phyloP scores from a whole-genome alignment of 441 rosid genomes.

The Erodium trifolium region DNA sequence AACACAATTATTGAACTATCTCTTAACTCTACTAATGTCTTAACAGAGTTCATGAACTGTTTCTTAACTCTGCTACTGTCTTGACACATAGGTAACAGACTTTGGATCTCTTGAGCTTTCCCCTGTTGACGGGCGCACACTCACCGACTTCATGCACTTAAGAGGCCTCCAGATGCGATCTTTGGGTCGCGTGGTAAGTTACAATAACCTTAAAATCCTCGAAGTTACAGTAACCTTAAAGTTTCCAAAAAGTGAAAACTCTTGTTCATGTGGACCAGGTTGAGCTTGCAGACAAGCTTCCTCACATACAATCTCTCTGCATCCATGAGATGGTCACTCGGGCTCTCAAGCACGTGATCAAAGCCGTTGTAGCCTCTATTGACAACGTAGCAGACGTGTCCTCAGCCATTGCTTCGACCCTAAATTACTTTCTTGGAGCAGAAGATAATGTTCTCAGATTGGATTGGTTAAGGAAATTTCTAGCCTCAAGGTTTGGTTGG shows the following conservation, averaged over 20 bases:
- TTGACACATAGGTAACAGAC: conserved; percentile 50
- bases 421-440: conserved; percentile 53
- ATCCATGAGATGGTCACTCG: conserved; percentile 75
- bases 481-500: conserved; percentile 58
- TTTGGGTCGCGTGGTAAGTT: conserved; percentile 60
- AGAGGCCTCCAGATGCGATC: conserved; percentile 73
- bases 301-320: conserved; percentile 25
- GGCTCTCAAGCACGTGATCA: conserved; percentile 66
- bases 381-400: conserved; percentile 47
- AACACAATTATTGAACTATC: background rate
- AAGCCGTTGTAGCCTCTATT: conserved; percentile 61
- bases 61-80: no score
- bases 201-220: no score
- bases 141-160: conserved; percentile 79
- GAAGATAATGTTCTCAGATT: conserved; percentile 43
- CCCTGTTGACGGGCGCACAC: conserved; percentile 74
- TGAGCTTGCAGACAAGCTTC: conserved; percentile 68
- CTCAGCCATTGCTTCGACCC: conserved; percentile 51
- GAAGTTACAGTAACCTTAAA: no score
- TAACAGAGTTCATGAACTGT: no score
- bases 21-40: no score
- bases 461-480: conserved; percentile 63
- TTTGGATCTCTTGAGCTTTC: conserved; percentile 84
- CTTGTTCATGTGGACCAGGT: conserved; percentile 33
- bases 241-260: background rate